Base-by-base conservation (phyloP, 306 rosid species). In the Citrullus mucosospermus region DNA sequence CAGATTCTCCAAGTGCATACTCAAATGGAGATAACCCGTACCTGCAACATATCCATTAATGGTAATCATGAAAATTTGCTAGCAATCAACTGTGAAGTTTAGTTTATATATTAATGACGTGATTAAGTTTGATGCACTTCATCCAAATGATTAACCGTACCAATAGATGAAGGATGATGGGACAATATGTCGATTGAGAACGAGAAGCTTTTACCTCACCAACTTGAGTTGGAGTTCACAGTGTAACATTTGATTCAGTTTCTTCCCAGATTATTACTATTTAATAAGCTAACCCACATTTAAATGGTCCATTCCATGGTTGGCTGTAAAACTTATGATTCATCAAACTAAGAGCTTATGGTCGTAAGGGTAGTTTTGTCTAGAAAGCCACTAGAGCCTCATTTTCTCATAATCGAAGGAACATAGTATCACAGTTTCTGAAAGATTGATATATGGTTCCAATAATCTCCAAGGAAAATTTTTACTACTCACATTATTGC, bases 1-100 rank as follows among this genome's bases (percentile, higher is more conserved):
- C 99, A 73, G 99, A 89, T 86, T 96, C 99, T 72, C 96, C 99
- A 76, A 96, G 98, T 30, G 94, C 99, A 86, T 96, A 96, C 80
- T 96, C 98, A 84, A 96, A 96, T 28, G 99, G 99, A 85, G 99
- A 93, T 78, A 90, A 79, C 75, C 99, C 99, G 46, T 93, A 93
- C 96, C 99, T 96, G 75, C 56, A 85, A 9, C 54, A 82, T 11
- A 50, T 60, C 15, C 55, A 69, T 69, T 16, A 20, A 10, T 69
- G 30, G 7, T 18, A 48, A 71, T 71, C 4, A 70, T 71, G 41
- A 28, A 7, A 44, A 70, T 0, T 22, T 46, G 13, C 13, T 1
- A 12, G 55, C 39, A 44, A 46, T 70, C 76, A 70, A 22, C 58
- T 11, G 43, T 72, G 4, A 48, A 72, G 4, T 72, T 48, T 46